Percentiles rank a stretch among this genome's conserved stretches.
phyloP scores from a whole-genome alignment of 2,329 filamentous ascomycete species.

The Gliomastix tumulicola region DNA sequence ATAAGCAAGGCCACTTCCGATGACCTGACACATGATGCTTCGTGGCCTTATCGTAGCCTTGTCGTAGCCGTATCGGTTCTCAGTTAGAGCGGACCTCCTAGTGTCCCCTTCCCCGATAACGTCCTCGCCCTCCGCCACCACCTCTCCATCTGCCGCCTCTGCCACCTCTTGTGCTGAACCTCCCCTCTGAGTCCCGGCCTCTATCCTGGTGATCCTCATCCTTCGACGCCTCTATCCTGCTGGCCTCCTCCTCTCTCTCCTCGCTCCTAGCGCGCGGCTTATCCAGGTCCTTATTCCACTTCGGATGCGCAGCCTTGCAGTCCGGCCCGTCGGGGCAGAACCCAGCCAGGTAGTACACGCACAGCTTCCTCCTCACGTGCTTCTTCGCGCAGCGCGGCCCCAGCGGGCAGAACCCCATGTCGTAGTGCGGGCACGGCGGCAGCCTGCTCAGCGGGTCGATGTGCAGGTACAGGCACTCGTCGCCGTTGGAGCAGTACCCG shows the following conservation, averaged over 20 bases:
- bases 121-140: slow-evolving; percentile 16
- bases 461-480: slow-evolving; percentile 92
- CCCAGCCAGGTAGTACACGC: slow-evolving; percentile 80
- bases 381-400: slow-evolving; percentile 83
- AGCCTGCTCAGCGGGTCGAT: slow-evolving; percentile 76
- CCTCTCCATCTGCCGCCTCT: slow-evolving; percentile 30
- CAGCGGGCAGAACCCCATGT: slow-evolving; percentile 88
- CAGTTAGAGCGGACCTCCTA: slow-evolving; percentile 8
- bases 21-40: no score
- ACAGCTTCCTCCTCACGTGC: slow-evolving; percentile 76
- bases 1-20: no score
- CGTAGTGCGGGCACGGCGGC: slow-evolving; percentile 83
- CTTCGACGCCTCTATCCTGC: slow-evolving; percentile 22
- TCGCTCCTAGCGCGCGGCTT: slow-evolving; percentile 66
- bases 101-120: slow-evolving; percentile 26
- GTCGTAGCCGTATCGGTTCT: no score
- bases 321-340: slow-evolving; percentile 80
- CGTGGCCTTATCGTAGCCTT: no score
- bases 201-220: slow-evolving; percentile 24
- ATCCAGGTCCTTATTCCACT: slow-evolving; percentile 71
- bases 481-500: slow-evolving; percentile 91
- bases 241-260: slow-evolving; percentile 50
- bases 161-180: slow-evolving; percentile 21
- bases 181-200: slow-evolving; percentile 15
- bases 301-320: slow-evolving; percentile 79